phyloP scores from a whole-genome alignment of 2,329 filamentous ascomycete species.

The Hymenoscyphus salicellus region DNA sequence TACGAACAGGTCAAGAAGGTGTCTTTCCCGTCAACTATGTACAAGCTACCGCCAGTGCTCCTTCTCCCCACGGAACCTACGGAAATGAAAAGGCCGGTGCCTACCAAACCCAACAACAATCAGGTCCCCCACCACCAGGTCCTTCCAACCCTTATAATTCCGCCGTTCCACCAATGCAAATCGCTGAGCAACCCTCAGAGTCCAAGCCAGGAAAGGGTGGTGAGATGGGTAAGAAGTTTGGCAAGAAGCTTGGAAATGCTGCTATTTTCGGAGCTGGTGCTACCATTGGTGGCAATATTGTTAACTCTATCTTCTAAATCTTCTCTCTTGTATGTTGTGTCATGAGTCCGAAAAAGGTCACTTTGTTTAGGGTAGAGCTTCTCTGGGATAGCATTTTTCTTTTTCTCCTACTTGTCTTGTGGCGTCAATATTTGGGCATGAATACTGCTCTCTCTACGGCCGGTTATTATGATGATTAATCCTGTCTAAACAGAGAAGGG shows the following conservation, averaged over 20 bases:
- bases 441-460: background rate
- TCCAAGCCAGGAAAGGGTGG: slow-evolving; percentile 47
- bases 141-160: slow-evolving; percentile 63
- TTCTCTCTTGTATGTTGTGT: background rate
- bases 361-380: background rate
- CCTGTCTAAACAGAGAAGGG: background rate
- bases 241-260: slow-evolving; percentile 82
- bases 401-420: background rate
- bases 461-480: background rate
- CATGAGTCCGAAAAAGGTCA: background rate
- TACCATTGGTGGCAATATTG: slow-evolving; percentile 83
- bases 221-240: slow-evolving; percentile 87
- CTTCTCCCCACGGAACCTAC: slow-evolving; percentile 37
- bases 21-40: slow-evolving; percentile 97
- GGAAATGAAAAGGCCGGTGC: slow-evolving; percentile 32
- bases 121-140: slow-evolving; percentile 39
- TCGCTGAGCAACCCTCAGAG: slow-evolving; percentile 52
- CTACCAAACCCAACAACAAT: slow-evolving; percentile 25
- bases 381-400: background rate
- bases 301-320: slow-evolving; percentile 80
- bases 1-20: slow-evolving; percentile 77
- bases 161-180: slow-evolving; percentile 71
- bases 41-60: slow-evolving; percentile 43
- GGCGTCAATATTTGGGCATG: background rate
- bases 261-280: slow-evolving; percentile 93